Conservation (phyloP, 495 filamentous ascomycete genomes). For the Terfezia claveryi region DNA sequence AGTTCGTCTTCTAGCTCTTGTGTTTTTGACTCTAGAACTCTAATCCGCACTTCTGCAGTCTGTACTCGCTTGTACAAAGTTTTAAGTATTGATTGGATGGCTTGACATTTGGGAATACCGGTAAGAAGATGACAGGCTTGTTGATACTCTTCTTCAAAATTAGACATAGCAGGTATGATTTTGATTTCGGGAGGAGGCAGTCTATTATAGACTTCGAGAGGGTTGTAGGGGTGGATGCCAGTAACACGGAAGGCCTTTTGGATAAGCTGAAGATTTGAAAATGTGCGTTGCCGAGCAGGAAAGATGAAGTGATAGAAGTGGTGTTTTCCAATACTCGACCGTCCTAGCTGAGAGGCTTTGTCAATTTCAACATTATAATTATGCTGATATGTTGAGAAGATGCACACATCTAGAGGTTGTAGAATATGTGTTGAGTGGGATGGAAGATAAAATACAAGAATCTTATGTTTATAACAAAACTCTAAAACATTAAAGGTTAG, state of each 20-base stretch:
- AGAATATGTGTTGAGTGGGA: neutral
- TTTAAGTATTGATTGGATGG: too few species aligned
- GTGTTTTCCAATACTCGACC: neutral
- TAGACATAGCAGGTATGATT: too few species aligned
- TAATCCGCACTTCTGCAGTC: too few species aligned
- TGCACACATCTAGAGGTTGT: neutral
- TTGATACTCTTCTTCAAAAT: too few species aligned
- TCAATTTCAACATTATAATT: neutral
- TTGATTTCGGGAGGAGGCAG: too few species aligned
- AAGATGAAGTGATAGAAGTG: neutral
- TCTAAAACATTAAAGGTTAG: neutral
- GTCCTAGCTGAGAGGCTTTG: neutral
- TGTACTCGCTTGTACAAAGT: too few species aligned
- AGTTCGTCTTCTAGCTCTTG: too few species aligned
- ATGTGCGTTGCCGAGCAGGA: neutral
- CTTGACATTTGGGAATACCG: too few species aligned
- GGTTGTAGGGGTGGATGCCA: neutral
- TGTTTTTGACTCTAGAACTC: too few species aligned
- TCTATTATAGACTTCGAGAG: neutral
- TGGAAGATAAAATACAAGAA: neutral
- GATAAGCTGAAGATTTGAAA: neutral
- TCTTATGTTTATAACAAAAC: neutral
- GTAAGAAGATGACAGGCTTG: too few species aligned
- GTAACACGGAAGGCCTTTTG: neutral
- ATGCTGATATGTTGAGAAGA: slow-evolving; percentile 3